A percentile compares a stretch with the other conserved stretches of the same genome.
phyloP scores from a whole-genome alignment of 768 basidiomycete genomes.

The Tricholoma flavovirens region DNA sequence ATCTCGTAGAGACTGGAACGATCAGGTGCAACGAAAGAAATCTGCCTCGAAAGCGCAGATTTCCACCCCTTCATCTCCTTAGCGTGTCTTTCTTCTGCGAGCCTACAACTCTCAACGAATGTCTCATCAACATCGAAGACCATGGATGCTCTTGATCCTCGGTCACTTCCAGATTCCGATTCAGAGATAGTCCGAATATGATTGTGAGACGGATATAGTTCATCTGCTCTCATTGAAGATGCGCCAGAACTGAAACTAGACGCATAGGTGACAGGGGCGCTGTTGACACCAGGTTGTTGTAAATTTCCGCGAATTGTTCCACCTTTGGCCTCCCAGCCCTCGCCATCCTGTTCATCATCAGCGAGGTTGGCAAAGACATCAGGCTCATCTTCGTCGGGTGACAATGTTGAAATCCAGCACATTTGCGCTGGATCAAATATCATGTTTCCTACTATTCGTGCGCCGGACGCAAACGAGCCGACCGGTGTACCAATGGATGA shows the following conservation, averaged over 20 bases:
- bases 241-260: conserved; percentile 19
- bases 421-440: conserved; percentile 91
- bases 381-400: conserved; percentile 87
- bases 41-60: conserved; percentile 29
- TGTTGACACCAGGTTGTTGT: conserved; percentile 25
- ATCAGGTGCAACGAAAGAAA: conserved; percentile 42
- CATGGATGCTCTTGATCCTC: conserved; percentile 75
- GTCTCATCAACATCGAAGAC: conserved; percentile 72
- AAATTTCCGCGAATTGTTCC: conserved; percentile 73
- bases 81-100: conserved; percentile 79
- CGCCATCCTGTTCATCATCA: conserved; percentile 83
- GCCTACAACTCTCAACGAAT: conserved; percentile 64
- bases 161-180: conserved; percentile 74
- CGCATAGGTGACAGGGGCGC: conserved; percentile 22
- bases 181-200: conserved; percentile 67
- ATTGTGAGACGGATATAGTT: conserved; percentile 57
- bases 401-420: conserved; percentile 89
- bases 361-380: conserved; percentile 93
- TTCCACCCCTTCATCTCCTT: conserved; percentile 84
- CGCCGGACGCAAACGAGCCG: conserved; percentile 67
- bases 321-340: conserved; percentile 64
- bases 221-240: conserved; percentile 29
- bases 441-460: conserved; percentile 96
- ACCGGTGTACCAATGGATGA: conserved; percentile 81
- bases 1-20: conserved; percentile 74